Conservation (phyloP, 2,329 filamentous ascomycete species). For the Colletotrichum trifolii region DNA sequence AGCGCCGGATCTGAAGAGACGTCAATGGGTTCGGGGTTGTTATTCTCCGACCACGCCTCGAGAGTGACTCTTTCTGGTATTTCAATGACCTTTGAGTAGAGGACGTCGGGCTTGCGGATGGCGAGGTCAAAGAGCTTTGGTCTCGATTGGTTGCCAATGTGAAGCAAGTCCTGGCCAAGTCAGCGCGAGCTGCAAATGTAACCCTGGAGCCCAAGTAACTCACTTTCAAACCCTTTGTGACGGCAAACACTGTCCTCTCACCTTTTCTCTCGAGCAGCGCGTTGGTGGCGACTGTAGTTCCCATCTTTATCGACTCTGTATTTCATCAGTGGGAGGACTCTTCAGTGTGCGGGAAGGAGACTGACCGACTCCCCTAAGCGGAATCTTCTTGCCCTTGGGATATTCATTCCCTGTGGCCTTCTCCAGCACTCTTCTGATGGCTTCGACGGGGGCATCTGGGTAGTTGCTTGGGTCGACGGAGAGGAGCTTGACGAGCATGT, state of each 20-base stretch:
- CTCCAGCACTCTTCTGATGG: slow-evolving; percentile 65
- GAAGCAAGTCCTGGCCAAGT: slow-evolving; percentile 74
- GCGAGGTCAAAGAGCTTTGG: slow-evolving; percentile 80
- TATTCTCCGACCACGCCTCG: slow-evolving; percentile 55
- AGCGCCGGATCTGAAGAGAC: slow-evolving; percentile 27
- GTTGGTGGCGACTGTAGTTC: slow-evolving; percentile 82
- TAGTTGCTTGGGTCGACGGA: slow-evolving; percentile 80
- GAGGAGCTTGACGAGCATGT: slow-evolving; percentile 77
- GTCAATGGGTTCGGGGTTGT: slow-evolving; percentile 27
- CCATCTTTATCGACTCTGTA: slow-evolving; percentile 77
- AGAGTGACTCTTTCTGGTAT: slow-evolving; percentile 80
- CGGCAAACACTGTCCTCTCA: slow-evolving; percentile 72
- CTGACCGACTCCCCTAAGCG: slow-evolving; percentile 41
- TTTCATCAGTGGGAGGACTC: neutral
- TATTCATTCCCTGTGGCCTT: slow-evolving; percentile 45
- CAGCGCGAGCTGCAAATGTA: neutral
- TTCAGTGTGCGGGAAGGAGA: neutral
- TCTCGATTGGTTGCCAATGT: slow-evolving; percentile 79
- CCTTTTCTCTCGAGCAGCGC: slow-evolving; percentile 81
- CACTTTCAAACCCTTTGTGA: slow-evolving; percentile 67
- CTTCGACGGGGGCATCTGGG: slow-evolving; percentile 78
- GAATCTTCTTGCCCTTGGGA: slow-evolving; percentile 42
- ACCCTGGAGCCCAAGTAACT: neutral
- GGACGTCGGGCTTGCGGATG: slow-evolving; percentile 73
- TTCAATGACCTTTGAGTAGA: slow-evolving; percentile 77